Evolutionary conservation across 257 asterid species (phyloP).

Genomic region (Nicotiana obtusifolia): DNA sequence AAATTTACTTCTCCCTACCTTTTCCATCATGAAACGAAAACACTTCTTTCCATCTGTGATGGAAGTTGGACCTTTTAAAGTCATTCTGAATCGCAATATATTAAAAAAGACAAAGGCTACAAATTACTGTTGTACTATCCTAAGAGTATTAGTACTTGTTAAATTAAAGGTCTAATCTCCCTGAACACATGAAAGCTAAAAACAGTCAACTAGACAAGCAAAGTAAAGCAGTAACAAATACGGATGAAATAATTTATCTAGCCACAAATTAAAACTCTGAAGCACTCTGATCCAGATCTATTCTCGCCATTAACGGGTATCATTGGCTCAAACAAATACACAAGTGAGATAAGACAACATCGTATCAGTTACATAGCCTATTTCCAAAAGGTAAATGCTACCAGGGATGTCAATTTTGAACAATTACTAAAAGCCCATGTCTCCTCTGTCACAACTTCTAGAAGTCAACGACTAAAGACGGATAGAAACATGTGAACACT

Average conservation of each 20-base stretch:
- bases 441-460: neutral
- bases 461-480: neutral
- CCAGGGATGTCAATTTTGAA: neutral
- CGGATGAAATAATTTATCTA: neutral
- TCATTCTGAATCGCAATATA: neutral
- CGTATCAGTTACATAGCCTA: neutral
- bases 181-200: neutral
- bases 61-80: neutral
- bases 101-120: neutral
- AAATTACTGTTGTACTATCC: neutral
- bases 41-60: neutral
- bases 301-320: neutral
- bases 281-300: neutral
- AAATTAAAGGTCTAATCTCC: neutral
- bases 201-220: neutral
- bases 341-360: neutral
- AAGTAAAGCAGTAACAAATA: neutral
- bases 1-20: neutral
- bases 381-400: neutral
- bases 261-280: neutral
- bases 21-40: neutral
- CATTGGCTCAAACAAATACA: neutral
- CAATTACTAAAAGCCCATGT: neutral
- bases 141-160: neutral
- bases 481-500: neutral